These are phyloP conservation scores for Sphagnum contortum DNA, from an alignment of 225 moss, liverwort and hornwort genomes.

Conservation along the genomic window DNA sequence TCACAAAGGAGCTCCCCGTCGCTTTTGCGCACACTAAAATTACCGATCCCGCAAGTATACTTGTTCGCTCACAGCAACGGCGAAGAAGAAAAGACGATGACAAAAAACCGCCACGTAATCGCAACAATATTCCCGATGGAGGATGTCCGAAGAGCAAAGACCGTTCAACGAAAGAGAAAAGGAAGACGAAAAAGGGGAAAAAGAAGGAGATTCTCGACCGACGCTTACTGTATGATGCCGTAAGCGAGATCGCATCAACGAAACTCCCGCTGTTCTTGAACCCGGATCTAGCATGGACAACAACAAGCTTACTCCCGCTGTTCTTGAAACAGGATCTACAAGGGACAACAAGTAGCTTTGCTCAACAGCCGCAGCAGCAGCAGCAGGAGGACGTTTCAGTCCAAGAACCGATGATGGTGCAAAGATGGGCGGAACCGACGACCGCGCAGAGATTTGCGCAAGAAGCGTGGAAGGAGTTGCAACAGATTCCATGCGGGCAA, in stretches of 20 bases:
- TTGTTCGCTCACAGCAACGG: slow-evolving; percentile 19
- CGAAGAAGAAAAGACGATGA: background rate
- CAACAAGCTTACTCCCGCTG: too few relatives aligned
- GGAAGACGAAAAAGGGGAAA: slow-evolving; percentile 20
- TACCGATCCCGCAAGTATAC: background rate
- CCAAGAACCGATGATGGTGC: slow-evolving; percentile 9
- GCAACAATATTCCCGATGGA: slow-evolving; percentile 18
- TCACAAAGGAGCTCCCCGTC: slow-evolving; percentile 18
- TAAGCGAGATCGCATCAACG: slow-evolving; percentile 43
- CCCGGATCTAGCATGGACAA: slow-evolving; percentile 1
- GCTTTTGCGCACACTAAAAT: too few relatives aligned
- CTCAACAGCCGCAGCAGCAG: slow-evolving; percentile 9
- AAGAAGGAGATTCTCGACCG: slow-evolving; percentile 44
- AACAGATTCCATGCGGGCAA: slow-evolving; percentile 26
- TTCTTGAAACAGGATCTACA: too few relatives aligned
- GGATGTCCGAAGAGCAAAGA: slow-evolving; percentile 14
- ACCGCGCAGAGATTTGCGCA: slow-evolving; percentile 57
- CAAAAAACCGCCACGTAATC: background rate
- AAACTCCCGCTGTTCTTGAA: slow-evolving; percentile 35
- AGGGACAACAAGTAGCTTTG: too few relatives aligned
- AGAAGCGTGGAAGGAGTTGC: slow-evolving; percentile 66
- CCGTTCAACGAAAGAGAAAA: background rate
- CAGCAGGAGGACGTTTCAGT: slow-evolving; percentile 18
- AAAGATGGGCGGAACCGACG: slow-evolving; percentile 10
- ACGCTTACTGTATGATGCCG: slow-evolving; percentile 50